Evolutionary conservation across 148 eudicot species (phyloP), one percentile per base, ranked within the genome.

Genomic region (Camellia japonica): DNA sequence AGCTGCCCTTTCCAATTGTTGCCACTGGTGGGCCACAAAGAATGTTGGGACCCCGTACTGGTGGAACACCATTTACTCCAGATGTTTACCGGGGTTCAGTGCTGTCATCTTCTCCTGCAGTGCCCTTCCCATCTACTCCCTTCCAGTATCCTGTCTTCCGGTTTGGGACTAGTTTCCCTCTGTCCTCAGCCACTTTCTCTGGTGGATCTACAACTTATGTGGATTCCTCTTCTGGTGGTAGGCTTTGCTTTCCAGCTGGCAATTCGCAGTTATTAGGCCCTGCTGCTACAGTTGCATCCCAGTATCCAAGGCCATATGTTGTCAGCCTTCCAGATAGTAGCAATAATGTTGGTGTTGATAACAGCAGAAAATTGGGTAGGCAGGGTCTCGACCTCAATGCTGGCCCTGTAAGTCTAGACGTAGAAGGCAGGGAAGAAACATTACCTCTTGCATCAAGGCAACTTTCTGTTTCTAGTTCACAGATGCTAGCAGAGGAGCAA

Each of bases 321-420:
- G 91, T 92, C 64, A 79, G 86, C 71, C 87, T 89, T 80, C 84
- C 93, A 18, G 95, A 92, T 71, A 84, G 88, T 82, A 80, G 83
- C 76, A 82, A 81, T 81, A 87, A 68, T 76, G 77, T 74, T 73
- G 86, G 62, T 49, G 72, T 81, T 54, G 97, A 90, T n/a, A 89
- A 65, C 64, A 82, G 68, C 77, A 85, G 86, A 73, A 91, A 87
- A 78, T 90, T 92, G 93, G 91, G 87, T 68, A 89, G 88, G 81
- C 92, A 89, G 60, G 97, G 94, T 77, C 83, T 95, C 9, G 99
- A 95, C 82, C 89, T 95, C 8, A 95, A 95, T 87, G 84, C 93
- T 12, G 98, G 98, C 6, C 95, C 95, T 73, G 92, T 90, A 77
- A 72, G 80, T 54, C 60, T 59, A 7, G 97, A 92, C 38, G 61